Conservation (phyloP, 345 rosid species). For the Acer yangbiense region DNA sequence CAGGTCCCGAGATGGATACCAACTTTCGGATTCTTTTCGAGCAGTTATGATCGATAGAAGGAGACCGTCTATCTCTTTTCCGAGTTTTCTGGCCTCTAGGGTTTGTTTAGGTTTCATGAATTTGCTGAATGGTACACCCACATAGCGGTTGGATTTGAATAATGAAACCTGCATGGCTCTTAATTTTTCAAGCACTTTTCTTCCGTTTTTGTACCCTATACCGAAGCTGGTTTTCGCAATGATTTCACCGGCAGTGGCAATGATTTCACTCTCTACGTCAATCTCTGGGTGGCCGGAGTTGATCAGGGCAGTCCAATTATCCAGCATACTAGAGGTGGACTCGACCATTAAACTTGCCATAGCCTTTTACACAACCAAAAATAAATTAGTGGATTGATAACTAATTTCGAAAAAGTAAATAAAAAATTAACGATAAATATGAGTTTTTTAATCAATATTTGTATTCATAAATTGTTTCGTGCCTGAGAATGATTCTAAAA, state of each 20-base stretch:
- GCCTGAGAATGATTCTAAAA: not conserved
- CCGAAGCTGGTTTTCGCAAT: slow-evolving; percentile 93
- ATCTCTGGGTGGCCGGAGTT: slow-evolving; percentile 52
- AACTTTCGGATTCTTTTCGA: slow-evolving; percentile 33
- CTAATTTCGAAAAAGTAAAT: not conserved
- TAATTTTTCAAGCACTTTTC: slow-evolving; percentile 57
- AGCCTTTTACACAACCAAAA: slow-evolving; percentile 38
- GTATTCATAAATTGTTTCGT: too few relatives aligned
- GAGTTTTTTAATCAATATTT: too few relatives aligned
- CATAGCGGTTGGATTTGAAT: slow-evolving; percentile 74
- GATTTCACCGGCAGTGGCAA: slow-evolving; percentile 74
- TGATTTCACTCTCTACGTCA: slow-evolving; percentile 75
- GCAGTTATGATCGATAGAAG: slow-evolving; percentile 57
- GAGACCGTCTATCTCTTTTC: slow-evolving; percentile 69
- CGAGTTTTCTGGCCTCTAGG: slow-evolving; percentile 56
- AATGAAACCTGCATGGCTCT: slow-evolving; percentile 74
- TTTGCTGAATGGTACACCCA: slow-evolving; percentile 81
- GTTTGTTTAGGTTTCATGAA: slow-evolving; percentile 52
- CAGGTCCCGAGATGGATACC: slow-evolving; percentile 45
- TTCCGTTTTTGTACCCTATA: slow-evolving; percentile 52
- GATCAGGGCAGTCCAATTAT: slow-evolving; percentile 55
- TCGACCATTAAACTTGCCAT: slow-evolving; percentile 88
- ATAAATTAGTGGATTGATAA: slow-evolving; percentile 12
- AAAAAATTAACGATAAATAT: not conserved
- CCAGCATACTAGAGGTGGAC: slow-evolving; percentile 69